Conservation (phyloP, 148 eudicot genomes). For the Amaranthus palmeri region DNA sequence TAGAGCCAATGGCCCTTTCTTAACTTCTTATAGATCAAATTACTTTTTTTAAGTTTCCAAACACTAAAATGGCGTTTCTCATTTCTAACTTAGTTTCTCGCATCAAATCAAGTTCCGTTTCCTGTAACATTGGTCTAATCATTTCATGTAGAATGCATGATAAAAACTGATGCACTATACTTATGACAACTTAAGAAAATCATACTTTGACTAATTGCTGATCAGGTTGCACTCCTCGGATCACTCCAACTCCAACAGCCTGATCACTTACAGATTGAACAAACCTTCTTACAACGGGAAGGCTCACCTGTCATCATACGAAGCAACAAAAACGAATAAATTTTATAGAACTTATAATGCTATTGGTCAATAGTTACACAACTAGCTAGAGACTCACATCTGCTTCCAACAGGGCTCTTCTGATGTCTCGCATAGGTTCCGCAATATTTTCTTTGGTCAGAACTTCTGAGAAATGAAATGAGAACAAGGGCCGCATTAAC, state of each 20-base stretch:
- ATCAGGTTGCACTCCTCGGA: slow-evolving; percentile 86
- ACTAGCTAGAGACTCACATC: slow-evolving; percentile 68
- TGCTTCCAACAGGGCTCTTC: slow-evolving; percentile 96
- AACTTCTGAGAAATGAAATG: slow-evolving; percentile 55
- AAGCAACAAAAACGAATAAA: background rate
- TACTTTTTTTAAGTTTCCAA: no score
- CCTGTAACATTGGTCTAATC: no score
- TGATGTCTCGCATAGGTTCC: slow-evolving; percentile 96
- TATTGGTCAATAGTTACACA: background rate
- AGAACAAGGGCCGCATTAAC: slow-evolving; percentile 6
- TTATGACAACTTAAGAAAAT: background rate
- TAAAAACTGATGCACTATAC: background rate
- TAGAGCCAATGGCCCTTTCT: no score
- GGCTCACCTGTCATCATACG: slow-evolving; percentile 71
- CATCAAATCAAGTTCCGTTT: no score
- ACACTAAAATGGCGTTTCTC: no score
- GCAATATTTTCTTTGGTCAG: slow-evolving; percentile 91
- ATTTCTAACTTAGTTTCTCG: no score
- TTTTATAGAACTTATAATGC: background rate
- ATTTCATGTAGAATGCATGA: background rate
- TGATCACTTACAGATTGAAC: slow-evolving; percentile 85
- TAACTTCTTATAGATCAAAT: no score
- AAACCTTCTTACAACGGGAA: slow-evolving; percentile 95
- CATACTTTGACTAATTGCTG: slow-evolving; percentile 96
- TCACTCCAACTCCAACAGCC: slow-evolving; percentile 87